These are phyloP conservation scores for Ruellia speciosa DNA, from an alignment of 305 asterid species.

Conservation along the genomic window DNA sequence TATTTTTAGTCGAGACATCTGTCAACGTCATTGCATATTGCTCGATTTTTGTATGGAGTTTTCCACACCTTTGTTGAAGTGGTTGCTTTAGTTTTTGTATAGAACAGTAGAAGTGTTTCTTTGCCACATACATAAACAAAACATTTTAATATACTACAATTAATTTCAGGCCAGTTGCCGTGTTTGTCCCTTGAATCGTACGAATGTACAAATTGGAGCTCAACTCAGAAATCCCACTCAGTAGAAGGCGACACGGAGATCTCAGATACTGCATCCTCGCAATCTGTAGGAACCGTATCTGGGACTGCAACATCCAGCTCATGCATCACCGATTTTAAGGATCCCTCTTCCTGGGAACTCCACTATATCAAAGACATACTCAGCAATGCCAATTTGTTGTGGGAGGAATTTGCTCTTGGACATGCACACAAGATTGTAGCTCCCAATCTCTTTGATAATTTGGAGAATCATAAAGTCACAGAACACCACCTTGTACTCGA, in stretches of 20 bases:
- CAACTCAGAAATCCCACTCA: conserved; percentile 28
- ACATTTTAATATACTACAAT: conserved; percentile 5
- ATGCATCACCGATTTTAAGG: conserved; percentile 30
- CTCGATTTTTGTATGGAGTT: neutral
- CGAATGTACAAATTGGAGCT: conserved; percentile 44
- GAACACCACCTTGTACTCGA: conserved; percentile 39
- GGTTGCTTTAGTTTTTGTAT: neutral
- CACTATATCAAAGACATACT: conserved; percentile 50
- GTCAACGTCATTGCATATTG: too few species aligned
- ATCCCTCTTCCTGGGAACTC: conserved; percentile 53
- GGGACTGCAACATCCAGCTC: conserved; percentile 33
- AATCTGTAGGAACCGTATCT: conserved; percentile 35
- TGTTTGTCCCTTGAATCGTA: conserved; percentile 33
- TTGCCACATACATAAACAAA: neutral
- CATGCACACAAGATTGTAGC: conserved; percentile 45
- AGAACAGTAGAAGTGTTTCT: neutral
- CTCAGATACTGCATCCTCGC: conserved; percentile 74
- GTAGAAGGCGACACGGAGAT: conserved; percentile 52
- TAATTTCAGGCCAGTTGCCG: conserved; percentile 41
- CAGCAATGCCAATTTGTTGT: conserved; percentile 30
- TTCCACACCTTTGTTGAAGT: neutral
- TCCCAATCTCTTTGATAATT: conserved; percentile 44
- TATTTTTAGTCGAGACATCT: too few species aligned
- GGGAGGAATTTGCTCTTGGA: conserved; percentile 56
- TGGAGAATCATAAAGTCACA: conserved; percentile 45